Percentiles rank a stretch among this genome's conserved stretches.
Conservation (phyloP, 805 yeast species). For the Lachancea quebecensis region DNA sequence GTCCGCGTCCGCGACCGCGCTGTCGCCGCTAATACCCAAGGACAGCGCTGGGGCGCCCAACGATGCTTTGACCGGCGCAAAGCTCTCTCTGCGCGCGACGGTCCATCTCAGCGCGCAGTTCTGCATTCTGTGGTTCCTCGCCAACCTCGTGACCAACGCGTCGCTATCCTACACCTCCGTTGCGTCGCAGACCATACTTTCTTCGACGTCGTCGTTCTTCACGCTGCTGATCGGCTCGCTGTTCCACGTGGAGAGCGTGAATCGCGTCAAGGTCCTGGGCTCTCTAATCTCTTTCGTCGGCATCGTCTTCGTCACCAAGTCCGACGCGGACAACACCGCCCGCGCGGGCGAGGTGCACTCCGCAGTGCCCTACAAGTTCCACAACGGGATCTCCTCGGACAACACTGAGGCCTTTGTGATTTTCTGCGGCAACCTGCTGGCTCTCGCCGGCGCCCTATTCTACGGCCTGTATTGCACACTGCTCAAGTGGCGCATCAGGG, state of each 20-base stretch:
- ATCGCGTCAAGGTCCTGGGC: conserved; percentile 58
- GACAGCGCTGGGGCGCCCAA: conserved; percentile 2
- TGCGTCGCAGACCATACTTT: conserved; percentile 86
- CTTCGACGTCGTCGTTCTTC: conserved; percentile 90
- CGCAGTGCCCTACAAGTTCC: conserved; percentile 8
- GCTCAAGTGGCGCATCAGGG: conserved; percentile 62
- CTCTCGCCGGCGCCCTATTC: conserved; percentile 77
- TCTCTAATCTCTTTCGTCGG: conserved; percentile 69
- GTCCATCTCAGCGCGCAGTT: conserved; percentile 70
- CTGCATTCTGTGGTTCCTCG: conserved; percentile 81
- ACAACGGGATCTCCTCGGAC: conserved; percentile 18
- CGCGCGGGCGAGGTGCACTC: conserved; percentile 8
- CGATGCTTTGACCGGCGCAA: conserved; percentile 4
- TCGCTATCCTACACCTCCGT: conserved; percentile 84
- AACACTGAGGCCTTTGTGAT: conserved; percentile 28
- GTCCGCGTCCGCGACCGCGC: not conserved
- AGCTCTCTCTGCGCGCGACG: conserved; percentile 49
- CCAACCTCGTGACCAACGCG: conserved; percentile 85
- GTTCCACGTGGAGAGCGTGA: conserved; percentile 64
- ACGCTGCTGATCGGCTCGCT: conserved; percentile 76
- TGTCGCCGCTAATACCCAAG: conserved; percentile 15
- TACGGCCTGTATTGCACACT: conserved; percentile 89
- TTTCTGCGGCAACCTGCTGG: conserved; percentile 69
- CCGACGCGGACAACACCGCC: conserved; percentile 42
- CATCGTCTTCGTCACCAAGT: conserved; percentile 67